Evolutionary conservation across 345 rosid species (phyloP), one percentile per base, ranked within the genome.

Genomic region (Melaleuca alternifolia): DNA sequence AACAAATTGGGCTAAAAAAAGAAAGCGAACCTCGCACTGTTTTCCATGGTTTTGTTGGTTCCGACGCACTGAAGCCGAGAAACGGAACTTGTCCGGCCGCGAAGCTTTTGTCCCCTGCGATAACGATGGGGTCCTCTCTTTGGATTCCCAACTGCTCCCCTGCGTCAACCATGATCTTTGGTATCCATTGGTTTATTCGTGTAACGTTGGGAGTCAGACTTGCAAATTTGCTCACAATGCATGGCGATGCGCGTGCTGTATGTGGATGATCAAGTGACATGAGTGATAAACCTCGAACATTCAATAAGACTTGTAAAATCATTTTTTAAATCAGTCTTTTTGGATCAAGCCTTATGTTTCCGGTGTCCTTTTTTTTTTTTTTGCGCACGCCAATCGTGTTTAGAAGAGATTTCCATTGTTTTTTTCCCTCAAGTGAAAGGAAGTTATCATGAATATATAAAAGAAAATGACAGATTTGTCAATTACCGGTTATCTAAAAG

Each of bases 41-140:
- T 91, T 89, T 90, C 84, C 89, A 89, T 87, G 87, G 90, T 77
- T 23, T 53, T 77, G 57, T 52, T 85, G 87, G 87, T 89, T 85
- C 87, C 91, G 16, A 88, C 62, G 89, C 89, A 85, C 82, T 50
- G 86, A 87, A 61, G 71, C 53, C 85, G 81, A 85, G 88, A 88
- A 87, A 87, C 85, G 89, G 83, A 54, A 83, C 50, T 59, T 84
- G 90, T 59, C 85, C 83, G 48, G 30, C 86, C 44, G 88, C 85
- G 75, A 91, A 88, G 90, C 54, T 11, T 79, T 90, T 91, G 92
- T 92, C 92, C 85, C n/a, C 79, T 86, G 84, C 28, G 53, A 50
- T 48, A 46, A 88, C 3, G 88, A 91, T 83, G 82, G 82, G 3
- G 9, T 33, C 46, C 52, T 53, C 86, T 28, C 86, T 75, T 86